Conservation (phyloP, 1,139 yeast genomes). For the Pneumocystis canis region DNA sequence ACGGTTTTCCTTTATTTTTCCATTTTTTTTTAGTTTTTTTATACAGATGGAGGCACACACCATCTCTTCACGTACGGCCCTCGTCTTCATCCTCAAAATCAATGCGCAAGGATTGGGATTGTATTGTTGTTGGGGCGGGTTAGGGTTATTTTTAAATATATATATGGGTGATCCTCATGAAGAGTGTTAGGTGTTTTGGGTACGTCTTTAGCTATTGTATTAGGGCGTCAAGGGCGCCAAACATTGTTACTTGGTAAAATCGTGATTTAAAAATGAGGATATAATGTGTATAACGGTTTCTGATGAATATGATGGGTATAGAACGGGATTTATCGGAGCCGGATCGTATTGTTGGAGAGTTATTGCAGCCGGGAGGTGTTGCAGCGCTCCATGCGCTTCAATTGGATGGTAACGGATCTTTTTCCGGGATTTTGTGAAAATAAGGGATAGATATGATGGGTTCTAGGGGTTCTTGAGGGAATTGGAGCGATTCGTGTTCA, state of each 20-base stretch:
- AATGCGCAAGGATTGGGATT: neutral
- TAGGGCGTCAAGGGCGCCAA: conserved; percentile 78
- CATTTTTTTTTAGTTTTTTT: no score
- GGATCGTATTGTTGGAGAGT: conserved; percentile 91
- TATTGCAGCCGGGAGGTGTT: conserved; percentile 93
- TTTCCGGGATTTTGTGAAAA: no score
- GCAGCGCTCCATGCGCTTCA: conserved; percentile 70
- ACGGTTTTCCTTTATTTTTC: no score
- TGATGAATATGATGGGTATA: no score
- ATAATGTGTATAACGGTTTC: no score
- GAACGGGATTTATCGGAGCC: conserved; percentile 90
- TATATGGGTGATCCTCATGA: neutral
- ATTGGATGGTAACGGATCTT: conserved; percentile 41
- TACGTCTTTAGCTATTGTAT: conserved; percentile 76
- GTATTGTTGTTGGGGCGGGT: neutral
- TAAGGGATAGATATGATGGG: no score
- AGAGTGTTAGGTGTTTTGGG: conserved; percentile 77
- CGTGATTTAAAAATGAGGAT: no score
- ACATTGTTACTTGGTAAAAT: conserved; percentile 30
- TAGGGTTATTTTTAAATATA: neutral
- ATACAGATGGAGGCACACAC: no score
- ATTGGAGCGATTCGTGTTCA: conserved; percentile 53
- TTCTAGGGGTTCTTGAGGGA: no score
- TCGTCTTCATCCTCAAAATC: no score
- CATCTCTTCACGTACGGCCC: no score